Base-by-base conservation (phyloP, 352 stramenopile species). In the Globisporangium okanoganense region DNA sequence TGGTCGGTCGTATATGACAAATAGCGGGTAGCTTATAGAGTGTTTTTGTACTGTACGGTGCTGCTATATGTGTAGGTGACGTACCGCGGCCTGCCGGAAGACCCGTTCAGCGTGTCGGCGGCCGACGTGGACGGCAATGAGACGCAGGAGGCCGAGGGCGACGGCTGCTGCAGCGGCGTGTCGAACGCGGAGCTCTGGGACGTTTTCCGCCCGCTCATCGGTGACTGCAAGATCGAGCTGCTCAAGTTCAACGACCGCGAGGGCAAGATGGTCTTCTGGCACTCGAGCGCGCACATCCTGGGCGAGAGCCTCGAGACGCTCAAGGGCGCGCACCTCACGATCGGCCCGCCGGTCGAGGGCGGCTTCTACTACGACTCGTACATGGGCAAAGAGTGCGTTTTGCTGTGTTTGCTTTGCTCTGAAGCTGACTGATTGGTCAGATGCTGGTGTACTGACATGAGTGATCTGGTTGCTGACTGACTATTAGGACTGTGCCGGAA, bases 361-460 rank as follows among this genome's bases (percentile, higher is more conserved):
- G 97, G 97, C 20, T 99, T 99, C 69, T 99, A 99, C 76, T 99
- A 99, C 72, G 97, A 99, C 87, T 97, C 92, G 64, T 99, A 99
- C 83, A 99, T 99, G 94, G 98, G 98, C 58, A 75, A 81, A 27
- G 66, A 90, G 66, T 70, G n/a, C n/a, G n/a, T n/a, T n/a, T n/a
- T n/a, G n/a, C n/a, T n/a, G n/a, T n/a, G n/a, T n/a, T n/a, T n/a
- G n/a, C n/a, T n/a, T n/a, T n/a, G n/a, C 53, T 27, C 56, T 60
- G 1, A n/a, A 31, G n/a, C 29, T 36, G 20, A 29, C 33, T 40
- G n/a, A n/a, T n/a, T n/a, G n/a, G n/a, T n/a, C n/a, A n/a, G n/a
- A 5, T 47, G 1, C 3, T 50, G 8, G 36, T 38, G 12, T 58
- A 18, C 14, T 41, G n/a, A 51, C n/a, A 24, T 36, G 5, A 13